These are phyloP conservation scores for Solanum hybrid DNA, from an alignment of 305 asterid genomes.

Conservation along the genomic window DNA sequence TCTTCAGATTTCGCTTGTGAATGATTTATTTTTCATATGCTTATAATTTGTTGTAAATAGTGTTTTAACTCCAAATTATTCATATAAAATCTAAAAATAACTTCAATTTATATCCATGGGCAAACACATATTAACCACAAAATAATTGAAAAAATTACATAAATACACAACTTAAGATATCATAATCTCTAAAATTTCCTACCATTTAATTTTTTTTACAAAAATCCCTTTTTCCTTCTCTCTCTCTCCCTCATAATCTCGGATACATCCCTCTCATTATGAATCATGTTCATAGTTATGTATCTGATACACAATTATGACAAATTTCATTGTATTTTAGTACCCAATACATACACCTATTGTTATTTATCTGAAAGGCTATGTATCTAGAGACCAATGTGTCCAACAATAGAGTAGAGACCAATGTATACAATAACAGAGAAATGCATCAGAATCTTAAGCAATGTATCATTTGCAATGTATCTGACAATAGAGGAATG, in stretches of 20 bases:
- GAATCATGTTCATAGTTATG: neutral
- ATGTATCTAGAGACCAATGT: neutral
- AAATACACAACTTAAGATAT: no score
- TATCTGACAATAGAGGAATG: neutral
- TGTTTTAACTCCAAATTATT: no score
- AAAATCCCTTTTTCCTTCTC: neutral
- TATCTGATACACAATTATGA: neutral
- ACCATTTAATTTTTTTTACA: no score
- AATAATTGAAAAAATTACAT: no score
- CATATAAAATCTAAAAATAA: neutral
- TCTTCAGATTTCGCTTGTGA: neutral
- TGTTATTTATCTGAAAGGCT: neutral
- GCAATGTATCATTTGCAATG: neutral
- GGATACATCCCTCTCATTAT: no score
- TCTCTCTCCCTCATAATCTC: neutral
- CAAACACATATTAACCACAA: neutral
- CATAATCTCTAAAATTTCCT: neutral
- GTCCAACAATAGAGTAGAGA: no score
- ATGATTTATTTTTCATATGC: neutral
- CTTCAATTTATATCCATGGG: neutral
- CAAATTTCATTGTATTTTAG: neutral
- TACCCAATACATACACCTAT: neutral
- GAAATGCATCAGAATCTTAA: neutral
- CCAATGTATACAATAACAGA: neutral
- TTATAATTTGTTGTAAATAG: no score